Evolutionary conservation across 176 grass and related monocot genomes (phyloP).

Genomic region (Neostapfia colusana): DNA sequence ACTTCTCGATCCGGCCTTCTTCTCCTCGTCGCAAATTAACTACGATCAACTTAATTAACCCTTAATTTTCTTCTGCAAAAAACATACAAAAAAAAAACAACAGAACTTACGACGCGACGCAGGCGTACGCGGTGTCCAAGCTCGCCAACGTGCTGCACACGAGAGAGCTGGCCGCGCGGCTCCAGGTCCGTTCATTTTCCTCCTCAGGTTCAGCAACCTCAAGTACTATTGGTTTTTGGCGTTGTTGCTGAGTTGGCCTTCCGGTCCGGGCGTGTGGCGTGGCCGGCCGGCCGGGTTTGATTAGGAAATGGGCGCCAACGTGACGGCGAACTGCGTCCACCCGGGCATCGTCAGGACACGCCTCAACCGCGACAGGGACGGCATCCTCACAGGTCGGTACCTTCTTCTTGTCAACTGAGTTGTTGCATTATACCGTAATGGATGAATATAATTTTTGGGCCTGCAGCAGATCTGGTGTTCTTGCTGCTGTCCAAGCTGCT

Average conservation of each 20-base stretch:
- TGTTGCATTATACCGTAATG: too few species aligned
- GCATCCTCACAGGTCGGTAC: conserved; percentile 59
- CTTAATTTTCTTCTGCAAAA: neutral
- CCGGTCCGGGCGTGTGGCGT: neutral
- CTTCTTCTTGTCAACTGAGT: neutral
- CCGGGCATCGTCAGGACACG: conserved; percentile 91
- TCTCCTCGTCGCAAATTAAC: neutral
- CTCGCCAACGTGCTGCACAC: conserved; percentile 88
- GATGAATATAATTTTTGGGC: too few species aligned
- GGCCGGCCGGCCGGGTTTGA: neutral
- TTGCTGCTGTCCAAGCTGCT: conserved; percentile 88
- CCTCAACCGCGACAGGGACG: conserved; percentile 90
- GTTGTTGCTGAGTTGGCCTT: neutral
- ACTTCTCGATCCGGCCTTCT: too few species aligned
- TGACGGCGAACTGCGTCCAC: conserved; percentile 92
- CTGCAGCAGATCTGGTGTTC: conserved; percentile 83
- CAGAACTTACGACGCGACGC: conserved; percentile 88
- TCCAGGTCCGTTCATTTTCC: conserved; percentile 41
- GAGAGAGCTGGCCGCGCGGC: conserved; percentile 57
- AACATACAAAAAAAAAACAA: neutral
- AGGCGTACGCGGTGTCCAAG: conserved; percentile 88
- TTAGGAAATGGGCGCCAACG: conserved; percentile 67
- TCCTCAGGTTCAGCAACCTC: neutral
- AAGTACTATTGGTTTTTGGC: too few species aligned
- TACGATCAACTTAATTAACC: neutral